These are phyloP conservation scores for Phyllachora maydis DNA, from an alignment of 2,329 filamentous ascomycete species.

Conservation along the genomic window DNA sequence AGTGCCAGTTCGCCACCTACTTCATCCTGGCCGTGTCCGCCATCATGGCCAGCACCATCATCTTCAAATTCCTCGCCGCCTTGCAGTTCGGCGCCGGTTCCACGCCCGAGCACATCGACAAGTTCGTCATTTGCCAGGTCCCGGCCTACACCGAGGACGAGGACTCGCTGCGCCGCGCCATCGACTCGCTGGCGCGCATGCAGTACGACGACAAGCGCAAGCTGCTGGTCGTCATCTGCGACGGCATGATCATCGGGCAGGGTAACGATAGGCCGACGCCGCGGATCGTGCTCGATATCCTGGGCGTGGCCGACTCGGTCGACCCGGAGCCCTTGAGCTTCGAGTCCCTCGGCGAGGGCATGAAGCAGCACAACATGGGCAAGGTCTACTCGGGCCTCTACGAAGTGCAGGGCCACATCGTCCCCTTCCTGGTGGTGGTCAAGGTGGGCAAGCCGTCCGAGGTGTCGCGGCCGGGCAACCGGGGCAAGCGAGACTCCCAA, in stretches of 20 bases:
- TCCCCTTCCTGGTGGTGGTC: slow-evolving; percentile 87
- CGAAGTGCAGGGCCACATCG: slow-evolving; percentile 91
- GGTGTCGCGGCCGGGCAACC: slow-evolving; percentile 86
- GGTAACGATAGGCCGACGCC: slow-evolving; percentile 94
- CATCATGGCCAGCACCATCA: slow-evolving; percentile 59
- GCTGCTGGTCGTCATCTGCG: slow-evolving; percentile 87
- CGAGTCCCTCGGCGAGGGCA: slow-evolving; percentile 89
- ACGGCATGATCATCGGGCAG: slow-evolving; percentile 88
- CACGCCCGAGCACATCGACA: slow-evolving; percentile 78
- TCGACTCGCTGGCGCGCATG: slow-evolving; percentile 84
- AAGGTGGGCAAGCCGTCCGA: slow-evolving; percentile 97
- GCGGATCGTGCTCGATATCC: slow-evolving; percentile 92
- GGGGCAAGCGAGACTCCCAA: slow-evolving; percentile 96
- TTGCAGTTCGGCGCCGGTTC: slow-evolving; percentile 86
- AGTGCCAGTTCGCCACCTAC: slow-evolving; percentile 79
- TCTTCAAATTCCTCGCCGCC: slow-evolving; percentile 78
- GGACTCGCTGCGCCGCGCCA: slow-evolving; percentile 76
- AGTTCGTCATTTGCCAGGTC: slow-evolving; percentile 99
- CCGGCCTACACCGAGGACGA: slow-evolving; percentile 94
- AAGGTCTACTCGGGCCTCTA: slow-evolving; percentile 98
- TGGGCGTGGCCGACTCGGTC: slow-evolving; percentile 90
- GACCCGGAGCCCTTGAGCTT: slow-evolving; percentile 88
- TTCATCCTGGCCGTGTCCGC: slow-evolving; percentile 76
- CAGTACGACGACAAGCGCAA: slow-evolving; percentile 98
- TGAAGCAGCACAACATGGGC: slow-evolving; percentile 97